Evolutionary conservation across 345 rosid genomes (phyloP).

Genomic region (Brassica incana): DNA sequence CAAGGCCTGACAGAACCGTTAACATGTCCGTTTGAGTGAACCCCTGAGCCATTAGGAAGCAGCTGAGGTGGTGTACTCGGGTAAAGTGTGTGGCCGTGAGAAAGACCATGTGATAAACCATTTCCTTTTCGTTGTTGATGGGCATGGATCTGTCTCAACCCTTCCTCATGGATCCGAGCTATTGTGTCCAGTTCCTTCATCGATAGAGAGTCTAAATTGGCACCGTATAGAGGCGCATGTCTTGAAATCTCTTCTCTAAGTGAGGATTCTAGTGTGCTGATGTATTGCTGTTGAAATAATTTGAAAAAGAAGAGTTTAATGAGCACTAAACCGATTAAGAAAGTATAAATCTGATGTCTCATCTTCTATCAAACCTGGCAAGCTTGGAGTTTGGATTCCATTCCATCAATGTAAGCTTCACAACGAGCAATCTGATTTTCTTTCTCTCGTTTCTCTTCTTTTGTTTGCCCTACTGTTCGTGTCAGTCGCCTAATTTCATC

Average conservation of each 20-base stretch:
- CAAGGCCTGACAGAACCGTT: constrained; percentile 79
- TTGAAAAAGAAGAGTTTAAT: constrained; percentile 5
- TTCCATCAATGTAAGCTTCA: constrained; percentile 90
- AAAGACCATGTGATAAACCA: constrained; percentile 57
- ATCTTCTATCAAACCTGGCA: constrained; percentile 66
- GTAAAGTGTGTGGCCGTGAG: constrained; percentile 75
- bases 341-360: no score
- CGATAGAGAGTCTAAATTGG: constrained; percentile 83
- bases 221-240: constrained; percentile 97
- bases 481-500: constrained; percentile 82
- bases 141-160: constrained; percentile 79
- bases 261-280: constrained; percentile 66
- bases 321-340: background rate
- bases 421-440: constrained; percentile 90
- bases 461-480: constrained; percentile 84
- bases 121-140: constrained; percentile 78
- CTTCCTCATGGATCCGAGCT: constrained; percentile 90
- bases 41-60: constrained; percentile 68
- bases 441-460: constrained; percentile 92
- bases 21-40: constrained; percentile 78
- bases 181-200: constrained; percentile 89
- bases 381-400: constrained; percentile 83
- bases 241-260: constrained; percentile 87
- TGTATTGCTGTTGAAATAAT: constrained; percentile 68
- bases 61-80: constrained; percentile 52